phyloP scores from a whole-genome alignment of 768 basidiomycete species.

The Boletus vermiculosoides region DNA sequence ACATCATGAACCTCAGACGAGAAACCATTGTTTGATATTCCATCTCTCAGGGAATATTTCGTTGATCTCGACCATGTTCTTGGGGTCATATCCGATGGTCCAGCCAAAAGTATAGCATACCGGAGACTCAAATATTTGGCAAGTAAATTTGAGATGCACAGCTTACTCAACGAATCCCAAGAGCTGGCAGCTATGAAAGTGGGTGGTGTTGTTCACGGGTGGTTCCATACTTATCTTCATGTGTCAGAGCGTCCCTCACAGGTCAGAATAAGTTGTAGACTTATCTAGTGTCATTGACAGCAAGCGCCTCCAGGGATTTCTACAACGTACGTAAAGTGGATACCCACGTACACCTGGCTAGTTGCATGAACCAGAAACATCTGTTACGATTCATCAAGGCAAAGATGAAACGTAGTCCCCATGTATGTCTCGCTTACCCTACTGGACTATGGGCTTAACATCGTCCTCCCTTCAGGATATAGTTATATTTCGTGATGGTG shows the following conservation, averaged over 20 bases:
- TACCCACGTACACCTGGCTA: conserved; percentile 98
- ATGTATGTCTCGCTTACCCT: conserved; percentile 45
- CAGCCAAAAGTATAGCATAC: conserved; percentile 94
- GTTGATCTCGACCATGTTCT: conserved; percentile 92
- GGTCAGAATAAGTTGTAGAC: conserved; percentile 13
- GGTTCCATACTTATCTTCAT: conserved; percentile 2
- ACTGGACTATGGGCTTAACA: neutral
- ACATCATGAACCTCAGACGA: conserved; percentile 30
- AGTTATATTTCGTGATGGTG: conserved; percentile 93
- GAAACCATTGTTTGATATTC: conserved; percentile 73
- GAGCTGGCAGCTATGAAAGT: conserved; percentile 98
- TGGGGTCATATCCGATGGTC: conserved; percentile 89
- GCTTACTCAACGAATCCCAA: conserved; percentile 87
- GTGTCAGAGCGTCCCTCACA: conserved; percentile 32
- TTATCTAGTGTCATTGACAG: conserved; percentile 2
- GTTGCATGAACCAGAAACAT: conserved; percentile 99
- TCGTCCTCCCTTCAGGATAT: conserved; percentile 63
- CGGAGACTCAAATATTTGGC: conserved; percentile 86
- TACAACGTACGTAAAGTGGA: conserved; percentile 99
- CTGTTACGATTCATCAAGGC: conserved; percentile 96
- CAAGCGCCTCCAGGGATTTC: conserved; percentile 69
- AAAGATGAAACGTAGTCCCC: conserved; percentile 89
- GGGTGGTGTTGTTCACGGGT: conserved; percentile 17
- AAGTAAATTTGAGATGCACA: conserved; percentile 94
- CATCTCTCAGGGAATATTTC: conserved; percentile 91